Evolutionary conservation across 345 rosid genomes (phyloP), one percentile per base, ranked within the genome.

Genomic region (Pseudoturritis turrita): DNA sequence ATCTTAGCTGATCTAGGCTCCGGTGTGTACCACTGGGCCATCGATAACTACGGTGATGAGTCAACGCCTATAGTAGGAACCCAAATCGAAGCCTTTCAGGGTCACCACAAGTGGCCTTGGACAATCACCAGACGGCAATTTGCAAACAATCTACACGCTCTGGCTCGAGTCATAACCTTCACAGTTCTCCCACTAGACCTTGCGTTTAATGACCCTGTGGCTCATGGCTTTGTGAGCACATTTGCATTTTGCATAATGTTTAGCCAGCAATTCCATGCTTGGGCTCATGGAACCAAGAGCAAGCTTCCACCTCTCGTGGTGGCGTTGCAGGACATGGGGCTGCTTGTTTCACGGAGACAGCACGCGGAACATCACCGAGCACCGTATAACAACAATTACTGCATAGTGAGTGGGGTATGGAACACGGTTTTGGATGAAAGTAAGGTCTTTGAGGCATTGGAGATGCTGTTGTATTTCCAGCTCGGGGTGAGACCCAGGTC

Each of bases 41-140:
- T 86, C 0, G 98, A 91, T 62, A 94, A 94, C 73, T 91, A 89
- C 4, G 98, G 98, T 0, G 89, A 82, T 64, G 90, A 65, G 23
- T 83, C 90, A 0, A 91, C 96, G 3, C 93, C 89, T 0, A 3
- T 91, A 10, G 85, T 94, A 7, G 93, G 98, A 36, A 1, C 79
- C 12, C 98, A 94, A 58, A 91, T 91, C 5, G 95, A 91, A 73
- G 96, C 95, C 18, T 91, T 89, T 67, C 96, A 88, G 43, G 98
- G 97, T 12, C 98, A 94, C 71, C 98, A 94, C 60, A 89, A 78
- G 81, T 89, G 86, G 89, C 97, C 97, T 10, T 89, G 96, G 96
- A 88, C 79, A 1, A 91, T 91, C 82, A 89, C 96, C 8, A 88
- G 81, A 67, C 91, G 95, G 2, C 83, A 94, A 35, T 85, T 88